A percentile compares a stretch with the other conserved stretches of the same genome.
Conservation (phyloP, 495 filamentous ascomycete species). For the Trichoderma asperelloides region DNA sequence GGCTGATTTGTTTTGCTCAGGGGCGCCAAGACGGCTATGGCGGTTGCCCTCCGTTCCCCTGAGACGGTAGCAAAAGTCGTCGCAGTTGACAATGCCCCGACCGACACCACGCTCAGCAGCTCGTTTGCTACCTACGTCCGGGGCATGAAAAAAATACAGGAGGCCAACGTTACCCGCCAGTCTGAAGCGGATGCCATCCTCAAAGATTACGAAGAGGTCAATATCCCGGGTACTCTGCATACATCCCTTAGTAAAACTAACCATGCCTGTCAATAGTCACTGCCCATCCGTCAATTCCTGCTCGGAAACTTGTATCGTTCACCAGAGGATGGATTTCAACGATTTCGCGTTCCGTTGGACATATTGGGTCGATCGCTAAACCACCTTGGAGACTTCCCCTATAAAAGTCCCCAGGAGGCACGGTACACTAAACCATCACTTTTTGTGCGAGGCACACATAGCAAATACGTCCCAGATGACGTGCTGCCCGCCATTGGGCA, state of each 20-base stretch:
- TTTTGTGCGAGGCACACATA: slow-evolving; percentile 75
- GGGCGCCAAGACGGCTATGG: slow-evolving; percentile 94
- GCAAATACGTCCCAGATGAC: slow-evolving; percentile 80
- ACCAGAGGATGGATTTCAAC: slow-evolving; percentile 17
- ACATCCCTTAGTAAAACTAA: neutral
- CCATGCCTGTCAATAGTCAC: slow-evolving; percentile 32
- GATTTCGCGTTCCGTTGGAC: slow-evolving; percentile 39
- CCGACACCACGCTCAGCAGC: slow-evolving; percentile 62
- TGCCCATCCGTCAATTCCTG: slow-evolving; percentile 82
- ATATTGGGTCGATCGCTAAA: slow-evolving; percentile 52
- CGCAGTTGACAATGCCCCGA: slow-evolving; percentile 86
- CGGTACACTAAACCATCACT: slow-evolving; percentile 70
- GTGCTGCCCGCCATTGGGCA: slow-evolving; percentile 75
- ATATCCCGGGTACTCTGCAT: slow-evolving; percentile 9
- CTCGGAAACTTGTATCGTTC: slow-evolving; percentile 72
- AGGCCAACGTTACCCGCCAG: slow-evolving; percentile 51
- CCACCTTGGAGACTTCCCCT: slow-evolving; percentile 78
- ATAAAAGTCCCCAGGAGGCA: slow-evolving; percentile 48
- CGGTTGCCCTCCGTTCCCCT: slow-evolving; percentile 63
- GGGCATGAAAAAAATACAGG: slow-evolving; percentile 78
- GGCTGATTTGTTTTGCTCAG: slow-evolving; percentile 28
- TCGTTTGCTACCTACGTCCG: slow-evolving; percentile 75
- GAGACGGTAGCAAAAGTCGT: slow-evolving; percentile 59
- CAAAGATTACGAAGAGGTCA: slow-evolving; percentile 59
- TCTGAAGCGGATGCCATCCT: slow-evolving; percentile 77